A percentile compares a stretch with the other conserved stretches of the same genome.
Evolutionary conservation across 768 basidiomycete genomes (phyloP).

Genomic region (Infundibulicybe gibba): DNA sequence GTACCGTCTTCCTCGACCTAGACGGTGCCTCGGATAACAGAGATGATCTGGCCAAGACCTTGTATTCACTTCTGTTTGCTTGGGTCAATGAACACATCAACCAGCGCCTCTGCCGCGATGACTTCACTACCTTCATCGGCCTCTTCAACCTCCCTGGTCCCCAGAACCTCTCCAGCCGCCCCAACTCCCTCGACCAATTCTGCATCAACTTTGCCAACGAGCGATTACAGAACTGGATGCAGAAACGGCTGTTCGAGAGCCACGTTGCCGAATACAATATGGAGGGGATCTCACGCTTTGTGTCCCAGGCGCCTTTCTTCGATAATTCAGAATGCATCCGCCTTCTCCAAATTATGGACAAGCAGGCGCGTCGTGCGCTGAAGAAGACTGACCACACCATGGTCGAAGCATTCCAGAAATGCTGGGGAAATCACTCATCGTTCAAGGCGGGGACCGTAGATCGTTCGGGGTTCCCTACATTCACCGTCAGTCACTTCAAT

Average conservation of each 20-base stretch:
- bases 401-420: slow-evolving; percentile 91
- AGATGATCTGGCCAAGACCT: slow-evolving; percentile 91
- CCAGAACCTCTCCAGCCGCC: slow-evolving; percentile 82
- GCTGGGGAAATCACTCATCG: slow-evolving; percentile 90
- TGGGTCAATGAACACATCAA: slow-evolving; percentile 98
- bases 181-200: slow-evolving; percentile 95
- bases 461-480: slow-evolving; percentile 77
- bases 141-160: slow-evolving; percentile 92
- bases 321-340: slow-evolving; percentile 90
- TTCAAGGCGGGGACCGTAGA: slow-evolving; percentile 83
- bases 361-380: slow-evolving; percentile 80
- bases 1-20: slow-evolving; percentile 92
- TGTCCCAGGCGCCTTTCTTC: slow-evolving; percentile 75
- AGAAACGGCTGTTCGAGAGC: slow-evolving; percentile 75
- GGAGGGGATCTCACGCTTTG: slow-evolving; percentile 72
- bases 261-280: slow-evolving; percentile 80
- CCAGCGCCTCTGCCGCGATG: slow-evolving; percentile 89
- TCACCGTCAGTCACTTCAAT: slow-evolving; percentile 90
- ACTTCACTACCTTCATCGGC: slow-evolving; percentile 89
- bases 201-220: slow-evolving; percentile 97
- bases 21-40: slow-evolving; percentile 92
- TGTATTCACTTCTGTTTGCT: slow-evolving; percentile 92
- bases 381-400: slow-evolving; percentile 94
- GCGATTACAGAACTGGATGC: slow-evolving; percentile 79
- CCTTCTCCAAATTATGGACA: slow-evolving; percentile 94